Evolutionary conservation across 768 basidiomycete species (phyloP).

Genomic region (Collybiopsis luxurians): DNA sequence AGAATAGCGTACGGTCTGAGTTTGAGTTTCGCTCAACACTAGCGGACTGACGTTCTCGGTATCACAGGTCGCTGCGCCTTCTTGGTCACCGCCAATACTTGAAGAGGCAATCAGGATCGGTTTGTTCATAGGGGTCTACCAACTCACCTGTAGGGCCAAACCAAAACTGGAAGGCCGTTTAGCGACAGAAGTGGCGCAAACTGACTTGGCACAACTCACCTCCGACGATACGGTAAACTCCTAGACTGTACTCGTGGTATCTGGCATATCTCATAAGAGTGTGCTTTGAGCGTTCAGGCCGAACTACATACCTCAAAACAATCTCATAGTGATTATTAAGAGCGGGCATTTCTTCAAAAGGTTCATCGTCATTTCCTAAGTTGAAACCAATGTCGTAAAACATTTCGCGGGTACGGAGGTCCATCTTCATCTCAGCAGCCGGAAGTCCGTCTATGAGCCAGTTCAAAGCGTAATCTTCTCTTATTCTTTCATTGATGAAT

Average conservation of each 20-base stretch:
- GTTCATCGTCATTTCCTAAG: slow-evolving; percentile 72
- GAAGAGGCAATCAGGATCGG: not conserved
- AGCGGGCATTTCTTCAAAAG: slow-evolving; percentile 55
- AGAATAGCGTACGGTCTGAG: slow-evolving; percentile 75
- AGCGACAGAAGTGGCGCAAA: slow-evolving; percentile 40
- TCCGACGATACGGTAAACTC: slow-evolving; percentile 84
- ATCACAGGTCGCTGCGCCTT: slow-evolving; percentile 50
- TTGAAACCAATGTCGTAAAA: slow-evolving; percentile 97
- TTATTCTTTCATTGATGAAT: slow-evolving; percentile 90
- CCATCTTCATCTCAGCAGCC: slow-evolving; percentile 88
- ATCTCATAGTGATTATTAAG: slow-evolving; percentile 95
- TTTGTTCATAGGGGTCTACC: not conserved
- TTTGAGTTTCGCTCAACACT: slow-evolving; percentile 55
- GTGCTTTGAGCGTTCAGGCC: not conserved
- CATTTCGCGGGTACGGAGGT: slow-evolving; percentile 72
- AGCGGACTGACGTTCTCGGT: slow-evolving; percentile 40
- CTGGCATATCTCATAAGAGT: slow-evolving; percentile 33
- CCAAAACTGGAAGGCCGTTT: slow-evolving; percentile 28
- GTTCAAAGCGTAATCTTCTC: slow-evolving; percentile 90
- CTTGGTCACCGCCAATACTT: slow-evolving; percentile 66
- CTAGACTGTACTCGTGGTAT: slow-evolving; percentile 73
- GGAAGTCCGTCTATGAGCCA: slow-evolving; percentile 96
- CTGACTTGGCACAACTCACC: slow-evolving; percentile 57
- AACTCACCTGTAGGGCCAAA: slow-evolving; percentile 45
- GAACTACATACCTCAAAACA: slow-evolving; percentile 55